These are phyloP conservation scores for Daldinia caldariorum DNA, from an alignment of 495 filamentous ascomycete genomes.

Conservation along the genomic window DNA sequence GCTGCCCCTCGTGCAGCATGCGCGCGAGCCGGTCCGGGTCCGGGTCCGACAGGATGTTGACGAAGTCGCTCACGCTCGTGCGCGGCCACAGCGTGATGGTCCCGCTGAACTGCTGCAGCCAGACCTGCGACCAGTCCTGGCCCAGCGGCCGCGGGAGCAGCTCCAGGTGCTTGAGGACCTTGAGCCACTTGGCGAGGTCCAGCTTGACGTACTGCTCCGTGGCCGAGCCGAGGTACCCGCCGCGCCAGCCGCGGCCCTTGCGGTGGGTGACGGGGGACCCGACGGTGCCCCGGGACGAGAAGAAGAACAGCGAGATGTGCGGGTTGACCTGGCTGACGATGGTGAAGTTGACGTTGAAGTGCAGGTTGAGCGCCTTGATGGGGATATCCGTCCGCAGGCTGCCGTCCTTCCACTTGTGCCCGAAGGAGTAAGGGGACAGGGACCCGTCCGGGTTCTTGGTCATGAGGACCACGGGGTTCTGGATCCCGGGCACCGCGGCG, in stretches of 20 bases:
- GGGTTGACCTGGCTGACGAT: constrained; percentile 98
- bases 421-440: constrained; percentile 85
- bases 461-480: constrained; percentile 97
- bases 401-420: constrained; percentile 98
- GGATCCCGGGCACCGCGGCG: constrained; percentile 93
- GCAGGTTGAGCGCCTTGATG: constrained; percentile 88
- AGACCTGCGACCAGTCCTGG: constrained; percentile 96
- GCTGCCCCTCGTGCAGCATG: constrained; percentile 90
- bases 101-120: constrained; percentile 93
- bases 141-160: constrained; percentile 89
- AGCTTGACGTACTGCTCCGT: constrained; percentile 94
- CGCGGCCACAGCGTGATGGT: constrained; percentile 97
- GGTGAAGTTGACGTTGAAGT: constrained; percentile 98
- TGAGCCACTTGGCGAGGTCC: constrained; percentile 95
- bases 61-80: constrained; percentile 77
- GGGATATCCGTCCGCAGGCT: constrained; percentile 94
- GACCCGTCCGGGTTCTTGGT: constrained; percentile 82
- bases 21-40: constrained; percentile 74
- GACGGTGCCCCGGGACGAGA: constrained; percentile 89
- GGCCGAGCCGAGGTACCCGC: constrained; percentile 91
- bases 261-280: constrained; percentile 95
- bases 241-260: constrained; percentile 92
- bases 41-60: constrained; percentile 86
- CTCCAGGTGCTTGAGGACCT: constrained; percentile 90
- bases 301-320: constrained; percentile 98